phyloP scores from a whole-genome alignment of 495 filamentous ascomycete genomes.

The Staphylotrichum longicolle region DNA sequence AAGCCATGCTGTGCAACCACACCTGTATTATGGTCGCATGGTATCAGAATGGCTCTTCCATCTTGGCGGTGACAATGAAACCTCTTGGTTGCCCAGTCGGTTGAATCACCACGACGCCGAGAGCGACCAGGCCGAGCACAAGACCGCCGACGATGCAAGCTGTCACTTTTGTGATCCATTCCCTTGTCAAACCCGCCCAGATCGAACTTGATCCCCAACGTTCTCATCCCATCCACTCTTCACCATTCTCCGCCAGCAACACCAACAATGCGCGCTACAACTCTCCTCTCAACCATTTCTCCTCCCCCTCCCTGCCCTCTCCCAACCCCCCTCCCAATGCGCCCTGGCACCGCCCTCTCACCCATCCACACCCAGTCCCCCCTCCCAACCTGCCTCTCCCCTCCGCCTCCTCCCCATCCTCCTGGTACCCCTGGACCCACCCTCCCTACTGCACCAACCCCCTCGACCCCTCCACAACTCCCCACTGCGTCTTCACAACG shows the following conservation, averaged over 20 bases:
- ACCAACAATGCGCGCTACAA: neutral
- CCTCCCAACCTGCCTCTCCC: slow-evolving; percentile 1
- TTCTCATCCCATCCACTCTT: too few species aligned
- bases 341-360: neutral
- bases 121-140: too few species aligned
- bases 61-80: too few species aligned
- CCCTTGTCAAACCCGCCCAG: too few species aligned
- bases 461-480: slow-evolving; percentile 16
- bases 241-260: neutral
- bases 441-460: slow-evolving; percentile 30
- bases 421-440: slow-evolving; percentile 38
- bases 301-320: neutral
- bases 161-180: neutral
- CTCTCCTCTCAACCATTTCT: neutral
- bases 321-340: slow-evolving; percentile 1
- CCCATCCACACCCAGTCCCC: neutral
- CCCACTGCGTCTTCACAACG: slow-evolving; percentile 40
- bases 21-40: too few species aligned
- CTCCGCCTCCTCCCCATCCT: slow-evolving; percentile 1
- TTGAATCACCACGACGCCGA: neutral
- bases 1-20: too few species aligned
- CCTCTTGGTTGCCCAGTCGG: neutral
- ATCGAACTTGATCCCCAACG: too few species aligned
- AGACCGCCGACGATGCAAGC: neutral
- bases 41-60: too few species aligned